Evolutionary conservation across 2,329 filamentous ascomycete genomes (phyloP).

Genomic region (Kalmusia sp.): DNA sequence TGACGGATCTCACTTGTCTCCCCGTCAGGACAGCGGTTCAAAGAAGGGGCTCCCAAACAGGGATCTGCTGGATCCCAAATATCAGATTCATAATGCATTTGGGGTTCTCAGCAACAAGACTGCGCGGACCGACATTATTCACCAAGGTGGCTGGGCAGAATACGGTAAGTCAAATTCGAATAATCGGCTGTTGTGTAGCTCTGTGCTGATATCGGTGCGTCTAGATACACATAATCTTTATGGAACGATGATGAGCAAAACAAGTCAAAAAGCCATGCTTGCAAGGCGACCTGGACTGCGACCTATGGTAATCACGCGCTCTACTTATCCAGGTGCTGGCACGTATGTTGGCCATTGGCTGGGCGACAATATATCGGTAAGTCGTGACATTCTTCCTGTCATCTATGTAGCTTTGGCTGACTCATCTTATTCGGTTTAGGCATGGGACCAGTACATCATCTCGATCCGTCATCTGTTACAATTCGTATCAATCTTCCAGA

Average conservation of each 20-base stretch:
- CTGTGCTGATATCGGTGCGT: neutral
- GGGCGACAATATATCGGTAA: slow-evolving; percentile 57
- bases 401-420: no score
- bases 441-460: slow-evolving; percentile 52
- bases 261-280: slow-evolving; percentile 72
- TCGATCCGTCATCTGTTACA: slow-evolving; percentile 51
- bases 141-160: slow-evolving; percentile 70
- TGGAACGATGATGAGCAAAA: slow-evolving; percentile 75
- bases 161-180: slow-evolving; percentile 55
- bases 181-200: neutral
- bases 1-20: neutral
- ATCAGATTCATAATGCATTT: slow-evolving; percentile 68
- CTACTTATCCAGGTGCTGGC: slow-evolving; percentile 77
- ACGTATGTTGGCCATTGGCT: slow-evolving; percentile 65
- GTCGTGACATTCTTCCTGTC: no score
- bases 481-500: slow-evolving; percentile 54
- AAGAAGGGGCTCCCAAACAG: slow-evolving; percentile 66
- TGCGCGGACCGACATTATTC: slow-evolving; percentile 70
- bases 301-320: slow-evolving; percentile 77
- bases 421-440: slow-evolving; percentile 6
- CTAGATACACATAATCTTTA: slow-evolving; percentile 50
- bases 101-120: slow-evolving; percentile 55
- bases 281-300: slow-evolving; percentile 69
- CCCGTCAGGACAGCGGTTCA: slow-evolving; percentile 42
- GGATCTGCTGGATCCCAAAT: slow-evolving; percentile 69